Evolutionary conservation across 108 stramenopile genomes (phyloP), one percentile per base, ranked within the genome.

Genomic region (Schizochytrium sp.): DNA sequence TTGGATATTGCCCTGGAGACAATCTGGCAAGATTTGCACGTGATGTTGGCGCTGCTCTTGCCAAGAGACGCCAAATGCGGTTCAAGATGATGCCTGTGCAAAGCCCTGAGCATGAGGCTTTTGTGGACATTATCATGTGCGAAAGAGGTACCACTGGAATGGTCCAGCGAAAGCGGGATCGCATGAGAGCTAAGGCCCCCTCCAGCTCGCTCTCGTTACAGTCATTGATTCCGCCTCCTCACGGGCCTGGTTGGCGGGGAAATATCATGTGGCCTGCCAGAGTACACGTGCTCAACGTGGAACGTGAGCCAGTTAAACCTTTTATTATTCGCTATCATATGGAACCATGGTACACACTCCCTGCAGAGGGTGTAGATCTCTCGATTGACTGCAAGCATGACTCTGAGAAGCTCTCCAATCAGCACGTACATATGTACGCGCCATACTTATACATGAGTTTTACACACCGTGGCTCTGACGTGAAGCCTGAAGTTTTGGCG

Each of bases 71-170:
- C 59, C 19, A n/a, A 19, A 17, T 17, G 17, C 17, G 17, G 17
- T 17, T n/a, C 17, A 60, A 60, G 19, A 19, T 60, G 17, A 17
- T 19, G 19, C 19, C 17, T 19, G 19, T 60, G 17, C n/a, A 19
- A n/a, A n/a, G 19, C 19, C 19, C 17, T 60, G 59, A n/a, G 19
- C 19, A 60, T 60, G 59, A 60, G 59, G 19, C 17, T 17, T 17
- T 19, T 19, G 19, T 60, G 59, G 59, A 60, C n/a, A 60, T 60
- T 60, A n/a, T 60, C 19, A 19, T 60, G 19, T 60, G 59, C 59
- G 59, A 60, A n/a, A 60, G 59, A n/a, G 59, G 59, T 17, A 60
- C 59, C 59, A 60, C 59, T 60, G 59, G 19, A n/a, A 60, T 60
- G 59, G 59, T 60, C 19, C 17, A 60, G 59, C 59, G 59, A n/a